Evolutionary conservation across 768 basidiomycete species (phyloP).

Genomic region (Serendipita vermifera): DNA sequence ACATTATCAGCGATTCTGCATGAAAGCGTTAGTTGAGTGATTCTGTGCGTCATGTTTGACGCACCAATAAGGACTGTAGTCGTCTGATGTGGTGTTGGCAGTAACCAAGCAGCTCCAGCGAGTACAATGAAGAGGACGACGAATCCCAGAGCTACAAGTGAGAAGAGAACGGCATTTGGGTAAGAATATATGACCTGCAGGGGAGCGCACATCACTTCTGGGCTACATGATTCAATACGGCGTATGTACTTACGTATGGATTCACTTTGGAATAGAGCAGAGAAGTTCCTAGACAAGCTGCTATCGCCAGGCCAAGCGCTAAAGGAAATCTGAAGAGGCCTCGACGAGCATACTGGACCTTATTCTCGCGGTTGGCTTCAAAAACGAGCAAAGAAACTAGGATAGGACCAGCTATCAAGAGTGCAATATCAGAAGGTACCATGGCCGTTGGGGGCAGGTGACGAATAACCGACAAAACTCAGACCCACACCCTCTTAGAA

Average conservation of each 20-base stretch:
- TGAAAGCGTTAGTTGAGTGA: too few relatives aligned
- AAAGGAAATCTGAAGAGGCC: constrained; percentile 1
- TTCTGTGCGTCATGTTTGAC: too few relatives aligned
- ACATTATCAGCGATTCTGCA: background rate
- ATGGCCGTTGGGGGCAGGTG: background rate
- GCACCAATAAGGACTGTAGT: background rate
- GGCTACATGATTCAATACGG: background rate
- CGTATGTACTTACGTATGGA: background rate
- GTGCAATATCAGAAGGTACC: constrained; percentile 1
- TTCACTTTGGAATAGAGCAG: background rate
- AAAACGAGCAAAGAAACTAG: background rate
- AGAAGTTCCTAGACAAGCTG: background rate
- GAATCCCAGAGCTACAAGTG: background rate
- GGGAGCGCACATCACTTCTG: too few relatives aligned
- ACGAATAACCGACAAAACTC: constrained; percentile 6
- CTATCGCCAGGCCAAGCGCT: background rate
- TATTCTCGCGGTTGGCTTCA: constrained; percentile 8
- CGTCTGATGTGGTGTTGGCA: constrained; percentile 2
- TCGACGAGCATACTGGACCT: background rate
- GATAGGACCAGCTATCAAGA: background rate
- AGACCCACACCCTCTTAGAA: too few relatives aligned
- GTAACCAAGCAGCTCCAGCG: background rate
- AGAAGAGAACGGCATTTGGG: constrained; percentile 8
- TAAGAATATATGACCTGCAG: constrained; percentile 7
- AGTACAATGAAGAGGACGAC: constrained; percentile 4